Conservation (phyloP, 768 basidiomycete species). For the Amanita fuliginea region DNA sequence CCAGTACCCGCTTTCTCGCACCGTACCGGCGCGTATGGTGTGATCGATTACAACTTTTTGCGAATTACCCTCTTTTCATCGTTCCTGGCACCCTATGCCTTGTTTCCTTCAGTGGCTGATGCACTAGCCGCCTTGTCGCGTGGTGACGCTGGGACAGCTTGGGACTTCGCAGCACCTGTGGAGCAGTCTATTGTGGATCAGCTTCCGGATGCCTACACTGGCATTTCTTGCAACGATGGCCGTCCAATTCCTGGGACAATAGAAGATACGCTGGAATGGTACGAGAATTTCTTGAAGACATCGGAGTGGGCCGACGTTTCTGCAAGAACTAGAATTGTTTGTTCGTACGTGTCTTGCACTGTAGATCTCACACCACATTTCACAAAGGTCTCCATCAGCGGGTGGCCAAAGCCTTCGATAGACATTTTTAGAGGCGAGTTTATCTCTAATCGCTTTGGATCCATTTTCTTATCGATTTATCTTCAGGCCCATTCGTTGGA, state of each 20-base stretch:
- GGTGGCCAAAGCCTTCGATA: background rate
- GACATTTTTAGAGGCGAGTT: background rate
- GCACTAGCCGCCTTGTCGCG: background rate
- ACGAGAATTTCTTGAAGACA: slow-evolving; percentile 12
- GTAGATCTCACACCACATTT: background rate
- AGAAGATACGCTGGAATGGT: slow-evolving; percentile 17
- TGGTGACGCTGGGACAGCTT: background rate
- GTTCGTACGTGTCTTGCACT: slow-evolving; percentile 20
- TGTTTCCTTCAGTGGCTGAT: background rate
- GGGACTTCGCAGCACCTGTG: background rate
- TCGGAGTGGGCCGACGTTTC: slow-evolving; percentile 23
- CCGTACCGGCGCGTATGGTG: slow-evolving; percentile 17
- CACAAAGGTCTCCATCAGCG: background rate
- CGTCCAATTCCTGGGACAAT: slow-evolving; percentile 17
- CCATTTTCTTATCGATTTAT: background rate
- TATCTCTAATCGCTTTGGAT: background rate
- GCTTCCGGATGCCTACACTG: background rate
- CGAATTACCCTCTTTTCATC: slow-evolving; percentile 19
- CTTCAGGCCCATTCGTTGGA: slow-evolving; percentile 5
- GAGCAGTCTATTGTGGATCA: background rate
- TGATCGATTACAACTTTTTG: slow-evolving; percentile 25
- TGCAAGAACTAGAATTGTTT: slow-evolving; percentile 17
- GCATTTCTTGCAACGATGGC: slow-evolving; percentile 26
- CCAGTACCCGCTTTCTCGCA: slow-evolving; percentile 22
- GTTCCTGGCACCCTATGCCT: slow-evolving; percentile 20